Evolutionary conservation across 169 alveolate genomes (phyloP).

Genomic region (Plasmodium vivax): DNA sequence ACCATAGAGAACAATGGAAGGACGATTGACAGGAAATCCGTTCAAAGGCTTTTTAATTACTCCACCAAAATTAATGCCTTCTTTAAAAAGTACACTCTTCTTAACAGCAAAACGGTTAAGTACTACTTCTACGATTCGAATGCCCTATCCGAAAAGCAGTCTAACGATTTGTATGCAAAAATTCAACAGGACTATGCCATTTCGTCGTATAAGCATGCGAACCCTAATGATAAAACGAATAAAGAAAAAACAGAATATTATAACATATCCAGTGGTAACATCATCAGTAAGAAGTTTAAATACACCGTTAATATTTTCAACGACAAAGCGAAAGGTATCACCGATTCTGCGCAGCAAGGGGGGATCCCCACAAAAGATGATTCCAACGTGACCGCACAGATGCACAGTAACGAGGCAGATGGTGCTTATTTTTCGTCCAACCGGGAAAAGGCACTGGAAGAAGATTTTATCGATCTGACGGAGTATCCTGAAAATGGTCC

Average conservation of each 20-base stretch:
- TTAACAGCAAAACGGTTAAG: slow-evolving; percentile 32
- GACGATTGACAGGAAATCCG: slow-evolving; percentile 54
- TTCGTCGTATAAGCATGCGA: slow-evolving; percentile 15
- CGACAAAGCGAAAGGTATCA: neutral
- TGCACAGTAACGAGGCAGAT: neutral
- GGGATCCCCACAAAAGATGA: neutral
- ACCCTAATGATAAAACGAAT: slow-evolving; percentile 1
- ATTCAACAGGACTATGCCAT: slow-evolving; percentile 40
- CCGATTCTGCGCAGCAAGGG: neutral
- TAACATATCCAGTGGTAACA: neutral
- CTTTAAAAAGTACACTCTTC: slow-evolving; percentile 51
- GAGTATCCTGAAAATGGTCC: neutral
- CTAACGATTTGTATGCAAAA: slow-evolving; percentile 44
- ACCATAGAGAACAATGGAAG: slow-evolving; percentile 49
- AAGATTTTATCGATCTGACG: neutral
- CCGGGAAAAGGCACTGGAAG: neutral
- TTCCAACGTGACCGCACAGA: neutral
- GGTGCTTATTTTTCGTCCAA: neutral
- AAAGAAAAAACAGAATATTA: slow-evolving; percentile 32
- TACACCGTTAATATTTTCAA: neutral
- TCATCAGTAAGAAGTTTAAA: neutral
- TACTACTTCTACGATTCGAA: slow-evolving; percentile 65
- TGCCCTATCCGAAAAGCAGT: slow-evolving; percentile 36
- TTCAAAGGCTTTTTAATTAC: slow-evolving; percentile 52
- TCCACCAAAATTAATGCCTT: slow-evolving; percentile 51